Evolutionary conservation across 179 eudicot genomes (phyloP).

Genomic region (Sideroxylon spinosum): DNA sequence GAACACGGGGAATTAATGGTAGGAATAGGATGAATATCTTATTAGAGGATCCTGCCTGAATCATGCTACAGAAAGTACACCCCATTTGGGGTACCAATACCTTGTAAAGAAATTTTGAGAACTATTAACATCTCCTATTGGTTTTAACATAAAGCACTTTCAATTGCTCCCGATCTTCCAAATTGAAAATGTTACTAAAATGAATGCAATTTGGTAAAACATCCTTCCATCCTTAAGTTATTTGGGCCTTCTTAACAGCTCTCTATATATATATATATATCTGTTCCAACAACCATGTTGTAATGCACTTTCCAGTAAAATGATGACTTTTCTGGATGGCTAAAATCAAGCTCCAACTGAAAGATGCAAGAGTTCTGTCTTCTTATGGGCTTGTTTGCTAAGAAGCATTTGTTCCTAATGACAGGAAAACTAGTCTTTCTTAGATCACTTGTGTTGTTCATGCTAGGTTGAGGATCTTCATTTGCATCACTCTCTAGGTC

Average conservation of each 20-base stretch:
- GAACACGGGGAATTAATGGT: not conserved
- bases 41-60: slow-evolving; percentile 6
- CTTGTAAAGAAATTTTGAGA: slow-evolving; percentile 2
- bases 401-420: too few relatives aligned
- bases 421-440: too few relatives aligned
- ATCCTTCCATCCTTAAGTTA: not conserved
- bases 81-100: not conserved
- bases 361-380: not conserved
- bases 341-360: not conserved
- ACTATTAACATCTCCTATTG: not conserved
- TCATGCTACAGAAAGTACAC: not conserved
- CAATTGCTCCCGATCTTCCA: not conserved
- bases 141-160: not conserved
- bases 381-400: too few relatives aligned
- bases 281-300: not conserved
- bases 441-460: too few relatives aligned
- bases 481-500: not conserved
- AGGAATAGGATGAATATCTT: not conserved
- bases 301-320: not conserved
- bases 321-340: not conserved
- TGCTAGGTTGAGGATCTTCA: too few relatives aligned
- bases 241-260: not conserved
- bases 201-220: not conserved
- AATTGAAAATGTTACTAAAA: not conserved
- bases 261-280: not conserved